A percentile compares a stretch with the other conserved stretches of the same genome.
Evolutionary conservation across 169 alveolate species (phyloP).

Genomic region (Cryptosporidium viatorum): DNA sequence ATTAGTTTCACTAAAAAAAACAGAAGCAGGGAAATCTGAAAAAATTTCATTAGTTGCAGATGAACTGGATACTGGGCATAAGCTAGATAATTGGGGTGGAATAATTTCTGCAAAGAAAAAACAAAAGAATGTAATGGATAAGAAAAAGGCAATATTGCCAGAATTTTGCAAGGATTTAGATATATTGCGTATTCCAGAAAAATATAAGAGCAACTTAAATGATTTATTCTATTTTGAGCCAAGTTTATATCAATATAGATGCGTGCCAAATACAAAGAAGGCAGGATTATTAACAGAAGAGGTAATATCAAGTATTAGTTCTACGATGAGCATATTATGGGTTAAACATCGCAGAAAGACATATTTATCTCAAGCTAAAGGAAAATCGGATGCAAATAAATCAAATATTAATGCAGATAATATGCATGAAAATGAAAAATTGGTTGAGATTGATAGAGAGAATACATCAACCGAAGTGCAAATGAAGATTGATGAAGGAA

Average conservation of each 20-base stretch:
- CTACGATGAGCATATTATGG: conserved; percentile 73
- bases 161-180: conserved; percentile 53
- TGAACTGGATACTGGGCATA: conserved; percentile 4
- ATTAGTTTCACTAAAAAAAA: conserved; percentile 18
- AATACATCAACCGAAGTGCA: conserved; percentile 1
- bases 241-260: conserved; percentile 53
- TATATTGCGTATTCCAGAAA: conserved; percentile 51
- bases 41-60: neutral
- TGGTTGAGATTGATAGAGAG: conserved; percentile 1
- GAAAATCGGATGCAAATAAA: conserved; percentile 18
- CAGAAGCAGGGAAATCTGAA: conserved; percentile 73
- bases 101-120: conserved; percentile 28
- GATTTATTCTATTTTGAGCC: conserved; percentile 71
- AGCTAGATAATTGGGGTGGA: conserved; percentile 41
- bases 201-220: conserved; percentile 13
- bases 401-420: neutral
- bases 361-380: conserved; percentile 38
- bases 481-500: neutral
- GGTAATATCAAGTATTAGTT: conserved; percentile 62
- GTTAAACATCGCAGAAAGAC: conserved; percentile 63
- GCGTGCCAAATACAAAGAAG: conserved; percentile 63
- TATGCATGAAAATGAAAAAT: neutral
- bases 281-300: conserved; percentile 74
- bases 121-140: conserved; percentile 37
- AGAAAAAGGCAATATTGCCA: conserved; percentile 35